Evolutionary conservation across 768 basidiomycete species (phyloP), one percentile per base, ranked within the genome.

Genomic region (Hericium erinaceus): DNA sequence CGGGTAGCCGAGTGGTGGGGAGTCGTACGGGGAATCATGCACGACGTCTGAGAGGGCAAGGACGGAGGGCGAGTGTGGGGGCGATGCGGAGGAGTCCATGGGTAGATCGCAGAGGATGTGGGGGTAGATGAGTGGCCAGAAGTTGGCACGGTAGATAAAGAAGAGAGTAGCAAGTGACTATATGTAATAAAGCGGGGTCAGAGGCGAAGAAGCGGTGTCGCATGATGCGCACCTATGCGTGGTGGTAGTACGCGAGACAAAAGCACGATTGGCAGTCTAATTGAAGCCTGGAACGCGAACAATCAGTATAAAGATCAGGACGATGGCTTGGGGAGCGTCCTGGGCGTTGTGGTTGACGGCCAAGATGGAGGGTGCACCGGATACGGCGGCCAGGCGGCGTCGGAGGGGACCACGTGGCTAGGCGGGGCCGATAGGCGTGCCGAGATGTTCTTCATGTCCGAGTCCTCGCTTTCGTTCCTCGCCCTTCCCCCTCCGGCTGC

Each of bases 11-110:
- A 66, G 52, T 48, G 57, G 54, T 57, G 60, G 68, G 55, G 74
- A 73, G 49, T 74, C 71, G 61, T 83, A 81, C 68, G 77, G 77
- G 57, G 88, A 85, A 68, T 90, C 88, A 69, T 89, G 86, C 48
- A 91, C 87, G 70, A 91, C 89, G 72, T 91, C 89, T 49, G 89
- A 90, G 64, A 91, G 81, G 66, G 83, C 80, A 60, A 91, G 79
- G 61, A 82, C 80, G 60, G 49, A 33, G 49, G 80, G 80, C 39
- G 70, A 75, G 49, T 66, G 72, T 83, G 69, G 80, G 67, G 52
- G 54, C 49, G 54, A 18, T 7, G 28, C 13, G 15, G 52, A 20
- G 11, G 44, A 13, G 28, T 56, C 46, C 55, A 56, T 56, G 48
- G 48, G 16, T 50, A 15, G 15, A 16, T 24, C 16, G 49, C 15